A percentile compares a stretch with the other conserved stretches of the same genome.
These are phyloP conservation scores for Byssothecium circinans DNA, from an alignment of 2,329 filamentous ascomycete genomes.

Conservation along the genomic window DNA sequence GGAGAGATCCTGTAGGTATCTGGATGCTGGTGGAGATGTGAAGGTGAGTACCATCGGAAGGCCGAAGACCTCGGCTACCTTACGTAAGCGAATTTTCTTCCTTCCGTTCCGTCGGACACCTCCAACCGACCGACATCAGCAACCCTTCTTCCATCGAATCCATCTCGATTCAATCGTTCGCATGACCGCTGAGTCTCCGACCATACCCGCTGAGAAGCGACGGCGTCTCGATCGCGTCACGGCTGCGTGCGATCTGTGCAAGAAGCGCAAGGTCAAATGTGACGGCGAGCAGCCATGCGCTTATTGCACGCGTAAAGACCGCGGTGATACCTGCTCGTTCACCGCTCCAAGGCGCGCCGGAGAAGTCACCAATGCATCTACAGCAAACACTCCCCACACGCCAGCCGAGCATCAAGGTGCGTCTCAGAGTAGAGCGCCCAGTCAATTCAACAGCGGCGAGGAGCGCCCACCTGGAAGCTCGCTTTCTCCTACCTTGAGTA, in stretches of 20 bases:
- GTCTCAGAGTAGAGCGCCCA: constrained; percentile 1
- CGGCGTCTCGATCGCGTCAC: constrained; percentile 30
- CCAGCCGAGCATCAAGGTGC: not conserved
- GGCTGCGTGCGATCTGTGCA: constrained; percentile 36
- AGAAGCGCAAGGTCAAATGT: constrained; percentile 51
- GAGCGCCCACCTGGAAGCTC: constrained; percentile 9
- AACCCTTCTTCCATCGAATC: not conserved
- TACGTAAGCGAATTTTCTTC: too few species aligned
- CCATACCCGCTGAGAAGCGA: constrained; percentile 19
- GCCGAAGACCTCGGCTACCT: too few species aligned
- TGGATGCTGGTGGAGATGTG: too few species aligned
- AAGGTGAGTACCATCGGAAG: too few species aligned
- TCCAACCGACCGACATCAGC: too few species aligned
- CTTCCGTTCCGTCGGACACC: too few species aligned
- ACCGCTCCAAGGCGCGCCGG: constrained; percentile 39
- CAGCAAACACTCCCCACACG: constrained; percentile 29
- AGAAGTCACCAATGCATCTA: constrained; percentile 36
- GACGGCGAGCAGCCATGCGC: constrained; percentile 55
- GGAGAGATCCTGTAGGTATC: too few species aligned
- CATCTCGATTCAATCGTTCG: not conserved
- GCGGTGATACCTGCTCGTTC: constrained; percentile 46
- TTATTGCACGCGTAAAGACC: constrained; percentile 50
- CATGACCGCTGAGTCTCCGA: constrained; percentile 2
- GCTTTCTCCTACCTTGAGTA: constrained; percentile 26
- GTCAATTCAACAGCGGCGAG: constrained; percentile 8